phyloP scores from a whole-genome alignment of 2,329 filamentous ascomycete species.

The Colletotrichum scovillei region DNA sequence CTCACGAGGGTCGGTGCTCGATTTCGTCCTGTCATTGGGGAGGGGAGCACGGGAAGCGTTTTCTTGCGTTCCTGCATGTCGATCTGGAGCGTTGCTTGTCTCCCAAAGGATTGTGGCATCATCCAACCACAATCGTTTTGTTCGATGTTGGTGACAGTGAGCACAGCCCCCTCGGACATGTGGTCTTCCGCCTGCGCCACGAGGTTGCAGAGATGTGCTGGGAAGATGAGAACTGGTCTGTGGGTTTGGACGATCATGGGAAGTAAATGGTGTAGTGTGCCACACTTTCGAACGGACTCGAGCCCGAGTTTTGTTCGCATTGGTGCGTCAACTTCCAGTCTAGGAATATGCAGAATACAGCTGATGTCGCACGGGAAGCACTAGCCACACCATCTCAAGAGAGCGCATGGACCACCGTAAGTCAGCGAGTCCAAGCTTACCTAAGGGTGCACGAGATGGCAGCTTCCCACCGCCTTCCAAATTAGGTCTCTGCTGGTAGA shows the following conservation, averaged over 20 bases:
- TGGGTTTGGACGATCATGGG: not conserved
- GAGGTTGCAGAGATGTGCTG: slow-evolving; percentile 7
- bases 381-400: slow-evolving; percentile 10
- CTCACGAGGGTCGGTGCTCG: not conserved
- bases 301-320: not conserved
- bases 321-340: not conserved
- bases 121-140: not conserved
- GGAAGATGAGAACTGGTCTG: not conserved
- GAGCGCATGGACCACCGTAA: not conserved
- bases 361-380: not conserved
- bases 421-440: not conserved
- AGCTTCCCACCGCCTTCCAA: slow-evolving; percentile 24
- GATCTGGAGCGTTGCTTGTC: not conserved
- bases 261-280: not conserved
- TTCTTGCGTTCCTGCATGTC: not conserved
- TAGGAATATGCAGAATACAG: not conserved
- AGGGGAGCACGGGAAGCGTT: not conserved
- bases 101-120: not conserved
- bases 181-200: slow-evolving; percentile 8
- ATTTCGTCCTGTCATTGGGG: not conserved
- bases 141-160: not conserved
- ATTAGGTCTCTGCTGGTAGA: not conserved
- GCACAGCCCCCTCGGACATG: slow-evolving; percentile 6
- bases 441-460: not conserved
- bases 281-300: not conserved